Percentiles rank a stretch among this genome's conserved stretches.
Conservation (phyloP, 306 rosid genomes). For the Acacia melanoxylon region DNA sequence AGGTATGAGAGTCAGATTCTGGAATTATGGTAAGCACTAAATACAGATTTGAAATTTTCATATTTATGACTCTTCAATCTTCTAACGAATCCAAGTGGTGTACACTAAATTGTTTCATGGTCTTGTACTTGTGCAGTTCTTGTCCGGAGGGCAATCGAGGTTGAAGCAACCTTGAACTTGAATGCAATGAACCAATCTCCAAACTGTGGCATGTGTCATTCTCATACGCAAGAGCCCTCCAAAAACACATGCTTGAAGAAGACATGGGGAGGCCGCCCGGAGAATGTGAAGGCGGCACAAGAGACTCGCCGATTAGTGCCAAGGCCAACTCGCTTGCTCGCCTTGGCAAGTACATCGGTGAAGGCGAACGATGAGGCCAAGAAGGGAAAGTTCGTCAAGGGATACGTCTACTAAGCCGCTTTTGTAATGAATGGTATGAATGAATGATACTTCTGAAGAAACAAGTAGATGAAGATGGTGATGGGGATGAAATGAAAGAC, state of each 20-base stretch:
- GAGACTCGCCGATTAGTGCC: constrained; percentile 69
- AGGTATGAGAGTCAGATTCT: too few relatives aligned
- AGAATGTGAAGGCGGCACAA: constrained; percentile 90
- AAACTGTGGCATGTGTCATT: constrained; percentile 98
- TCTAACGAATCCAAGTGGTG: background rate
- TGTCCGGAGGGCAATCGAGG: constrained; percentile 99
- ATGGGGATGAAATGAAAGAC: constrained; percentile 30
- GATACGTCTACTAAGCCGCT: constrained; percentile 67
- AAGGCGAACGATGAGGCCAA: constrained; percentile 90
- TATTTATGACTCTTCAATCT: background rate
- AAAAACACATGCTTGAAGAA: constrained; percentile 87
- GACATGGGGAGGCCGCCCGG: constrained; percentile 91
- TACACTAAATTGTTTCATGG: background rate
- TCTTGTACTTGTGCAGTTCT: constrained; percentile 55
- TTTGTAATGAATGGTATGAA: constrained; percentile 32
- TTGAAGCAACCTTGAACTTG: constrained; percentile 93
- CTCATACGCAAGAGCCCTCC: constrained; percentile 97
- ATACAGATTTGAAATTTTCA: background rate
- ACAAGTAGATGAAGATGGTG: constrained; percentile 22
- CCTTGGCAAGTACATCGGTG: constrained; percentile 90
- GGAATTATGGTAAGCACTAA: constrained; percentile 80
- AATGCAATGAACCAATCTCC: constrained; percentile 78
- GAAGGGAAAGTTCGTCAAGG: constrained; percentile 80
- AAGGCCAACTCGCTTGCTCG: constrained; percentile 93
- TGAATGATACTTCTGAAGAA: constrained; percentile 22